Base-by-base conservation (phyloP, 352 stramenopile genomes). In the Thalassiosira oceanica region DNA sequence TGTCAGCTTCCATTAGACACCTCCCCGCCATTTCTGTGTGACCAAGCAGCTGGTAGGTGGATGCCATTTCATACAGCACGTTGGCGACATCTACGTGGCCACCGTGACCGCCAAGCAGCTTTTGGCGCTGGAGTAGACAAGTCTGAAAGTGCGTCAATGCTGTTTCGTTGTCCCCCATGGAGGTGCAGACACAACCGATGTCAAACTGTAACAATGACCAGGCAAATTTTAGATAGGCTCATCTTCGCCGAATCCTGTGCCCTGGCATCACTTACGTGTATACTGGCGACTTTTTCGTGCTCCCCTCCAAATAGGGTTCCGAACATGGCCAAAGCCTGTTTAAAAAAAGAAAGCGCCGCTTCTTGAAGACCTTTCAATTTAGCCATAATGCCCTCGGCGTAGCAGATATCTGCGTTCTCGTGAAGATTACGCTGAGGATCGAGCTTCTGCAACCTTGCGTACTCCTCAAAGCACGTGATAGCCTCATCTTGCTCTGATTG, bases 361-460 rank as follows among this genome's bases (percentile, higher is more conserved):
- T 76, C 73, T 21, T 57, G 50, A 36, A 55, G 65, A 8, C 67
- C 67, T 26, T 69, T 74, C 52, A 82, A 39, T 43, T 82, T 82
- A 37, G 60, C 46, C 26, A 82, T 29, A 46, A 82, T 77, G 13
- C 72, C 72, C 54, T 75, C 49, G 45, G 64, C 56, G 18, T 67
- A 72, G 46, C 72, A 82, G 53, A 82, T 82, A 51, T 82, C 64
- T 5, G 72, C 72, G 50, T 74, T 74, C 27, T 82, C 72, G 28
- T 77, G 60, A 15, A 77, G 42, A 33, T 77, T 82, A 36, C 60
- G 33, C 15, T 82, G 64, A 13, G 60, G 26, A 20, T 82, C 65
- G 23, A 82, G 49, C 48, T 74, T 77, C 31, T 70, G 48, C 23
- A 82, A 39, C n/a, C 72, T 46, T 29, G 18, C 20, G 62, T 74